phyloP scores from a whole-genome alignment of 306 rosid genomes.

The Prunus salicina region DNA sequence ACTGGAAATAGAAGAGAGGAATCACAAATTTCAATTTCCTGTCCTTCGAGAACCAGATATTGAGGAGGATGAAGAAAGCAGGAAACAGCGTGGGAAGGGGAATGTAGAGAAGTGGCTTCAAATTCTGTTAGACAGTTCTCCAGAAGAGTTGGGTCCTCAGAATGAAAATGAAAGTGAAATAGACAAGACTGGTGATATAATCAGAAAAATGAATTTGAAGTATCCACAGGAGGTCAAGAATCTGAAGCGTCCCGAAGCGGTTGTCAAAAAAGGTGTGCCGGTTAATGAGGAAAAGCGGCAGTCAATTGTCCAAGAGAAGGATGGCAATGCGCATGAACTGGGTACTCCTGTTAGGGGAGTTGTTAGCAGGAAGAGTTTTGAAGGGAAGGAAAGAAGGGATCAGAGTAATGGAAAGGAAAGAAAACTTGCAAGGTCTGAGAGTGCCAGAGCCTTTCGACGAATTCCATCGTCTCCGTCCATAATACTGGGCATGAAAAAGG shows the following conservation, averaged over 20 bases:
- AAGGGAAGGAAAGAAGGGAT: slow-evolving; percentile 45
- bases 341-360: slow-evolving; percentile 32
- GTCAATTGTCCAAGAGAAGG: slow-evolving; percentile 29
- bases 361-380: slow-evolving; percentile 35
- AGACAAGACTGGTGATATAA: slow-evolving; percentile 34
- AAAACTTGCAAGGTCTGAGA: slow-evolving; percentile 66
- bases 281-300: slow-evolving; percentile 19
- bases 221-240: slow-evolving; percentile 51
- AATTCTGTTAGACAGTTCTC: slow-evolving; percentile 64
- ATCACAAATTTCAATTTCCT: slow-evolving; percentile 31
- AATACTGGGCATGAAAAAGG: slow-evolving; percentile 68
- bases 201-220: slow-evolving; percentile 42
- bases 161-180: slow-evolving; percentile 33
- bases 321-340: slow-evolving; percentile 25
- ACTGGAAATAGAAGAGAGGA: slow-evolving; percentile 51
- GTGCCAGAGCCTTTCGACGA: slow-evolving; percentile 64
- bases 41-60: slow-evolving; percentile 36
- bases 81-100: slow-evolving; percentile 81
- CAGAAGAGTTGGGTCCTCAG: slow-evolving; percentile 33
- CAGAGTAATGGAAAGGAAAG: slow-evolving; percentile 46
- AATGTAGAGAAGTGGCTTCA: slow-evolving; percentile 96
- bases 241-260: slow-evolving; percentile 33
- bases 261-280: slow-evolving; percentile 10
- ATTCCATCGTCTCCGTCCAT: slow-evolving; percentile 91
- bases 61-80: slow-evolving; percentile 82